Evolutionary conservation across 352 stramenopile species (phyloP), one percentile per base, ranked within the genome.

Genomic region (Phytopythium cucurbitacearum): DNA sequence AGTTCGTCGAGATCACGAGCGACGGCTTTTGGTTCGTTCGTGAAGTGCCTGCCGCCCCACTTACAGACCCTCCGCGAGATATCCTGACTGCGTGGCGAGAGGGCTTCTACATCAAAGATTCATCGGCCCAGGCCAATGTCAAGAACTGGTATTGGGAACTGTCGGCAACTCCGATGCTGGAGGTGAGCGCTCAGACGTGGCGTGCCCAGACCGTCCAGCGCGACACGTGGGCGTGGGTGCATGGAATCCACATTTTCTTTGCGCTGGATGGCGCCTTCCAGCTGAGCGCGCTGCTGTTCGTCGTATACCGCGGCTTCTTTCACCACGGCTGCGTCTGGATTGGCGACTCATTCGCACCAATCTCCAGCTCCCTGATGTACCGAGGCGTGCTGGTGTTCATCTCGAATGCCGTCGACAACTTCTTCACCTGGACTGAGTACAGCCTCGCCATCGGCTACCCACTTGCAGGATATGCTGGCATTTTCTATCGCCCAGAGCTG

Each of bases 201-300:
- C 36, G 57, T 5, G 64, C 65, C 9, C 51, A 57, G 35, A 37
- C 65, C 0, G 62, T 79, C 3, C 46, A 76, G 1, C 64, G 56
- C 3, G 67, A 80, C 51, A 67, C 64, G 12, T 86, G 75, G 75
- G 65, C 72, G 0, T 86, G 72, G 75, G 65, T 72, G 11, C 75
- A 84, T 34, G 54, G 62, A 1, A 60, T 83, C 12, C 72, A 86
- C 43, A 11, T 79, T 1, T 13, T 67, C n/a, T 79, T 85, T 38
- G 74, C 59, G 3, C 13, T 71, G 6, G 60, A 84, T 32, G 59
- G 65, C 32, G 32, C 80, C 0, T 72, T 78, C 43, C 64, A 67
- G 34, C 15, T 86, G 0, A 48, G 60, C n/a, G 15, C 82, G 36
- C 50, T 82, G 2, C 47, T 76, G 5, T 55, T 85, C 4, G 52